Evolutionary conservation across 345 rosid genomes (phyloP).

Genomic region (Eucalyptus sp.): DNA sequence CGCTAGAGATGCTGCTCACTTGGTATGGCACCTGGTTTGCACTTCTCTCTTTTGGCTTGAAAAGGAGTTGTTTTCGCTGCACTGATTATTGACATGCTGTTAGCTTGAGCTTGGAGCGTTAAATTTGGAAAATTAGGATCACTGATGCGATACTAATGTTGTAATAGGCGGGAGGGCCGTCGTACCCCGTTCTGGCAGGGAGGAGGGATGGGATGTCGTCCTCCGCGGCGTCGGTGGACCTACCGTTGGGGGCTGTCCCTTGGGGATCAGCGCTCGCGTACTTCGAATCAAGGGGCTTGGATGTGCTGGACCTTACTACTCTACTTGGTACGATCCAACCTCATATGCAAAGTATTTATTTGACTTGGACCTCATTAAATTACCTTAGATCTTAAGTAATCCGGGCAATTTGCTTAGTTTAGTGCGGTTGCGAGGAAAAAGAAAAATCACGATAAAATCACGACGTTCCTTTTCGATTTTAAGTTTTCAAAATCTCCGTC

Average conservation of each 20-base stretch:
- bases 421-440: not conserved
- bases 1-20: constrained; percentile 57
- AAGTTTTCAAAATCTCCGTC: not conserved
- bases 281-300: constrained; percentile 41
- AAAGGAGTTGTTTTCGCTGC: too few species aligned
- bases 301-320: constrained; percentile 41
- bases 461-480: not conserved
- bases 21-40: constrained; percentile 21
- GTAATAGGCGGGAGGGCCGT: constrained; percentile 48
- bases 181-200: constrained; percentile 57
- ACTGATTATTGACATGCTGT: not conserved
- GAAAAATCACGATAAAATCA: too few species aligned
- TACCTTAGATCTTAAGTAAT: not conserved
- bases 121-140: not conserved
- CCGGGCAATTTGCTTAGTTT: not conserved
- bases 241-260: constrained; percentile 31
- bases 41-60: not conserved
- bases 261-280: constrained; percentile 21
- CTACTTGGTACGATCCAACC: constrained; percentile 31
- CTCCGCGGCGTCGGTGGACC: constrained; percentile 27
- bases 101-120: not conserved
- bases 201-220: constrained; percentile 46
- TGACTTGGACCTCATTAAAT: not conserved
- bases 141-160: not conserved
- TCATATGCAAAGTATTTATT: not conserved